Conservation (phyloP, 2,329 filamentous ascomycete species). For the Lasiodiplodia sp. region DNA sequence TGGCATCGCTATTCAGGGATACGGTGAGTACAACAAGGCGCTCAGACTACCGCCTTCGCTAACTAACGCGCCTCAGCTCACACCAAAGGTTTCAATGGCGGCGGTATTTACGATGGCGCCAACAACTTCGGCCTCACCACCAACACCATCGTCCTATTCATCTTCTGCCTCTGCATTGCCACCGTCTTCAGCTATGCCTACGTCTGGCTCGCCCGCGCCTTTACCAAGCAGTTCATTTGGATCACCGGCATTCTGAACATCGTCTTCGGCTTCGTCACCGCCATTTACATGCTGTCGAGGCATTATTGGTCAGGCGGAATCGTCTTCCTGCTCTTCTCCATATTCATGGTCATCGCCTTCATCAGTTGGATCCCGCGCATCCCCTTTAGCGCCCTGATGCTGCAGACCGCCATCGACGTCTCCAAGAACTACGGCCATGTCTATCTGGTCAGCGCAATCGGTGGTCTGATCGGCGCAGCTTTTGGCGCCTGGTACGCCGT, state of each 20-base stretch:
- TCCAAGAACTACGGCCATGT: constrained; percentile 85
- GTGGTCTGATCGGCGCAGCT: constrained; percentile 76
- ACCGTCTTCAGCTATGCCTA: constrained; percentile 79
- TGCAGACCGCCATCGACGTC: constrained; percentile 84
- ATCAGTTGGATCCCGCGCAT: constrained; percentile 89
- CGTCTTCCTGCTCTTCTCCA: constrained; percentile 82
- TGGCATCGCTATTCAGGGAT: constrained; percentile 77
- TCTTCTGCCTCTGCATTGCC: constrained; percentile 76
- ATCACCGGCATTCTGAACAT: constrained; percentile 90
- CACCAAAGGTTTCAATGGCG: constrained; percentile 69
- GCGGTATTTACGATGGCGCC: constrained; percentile 73
- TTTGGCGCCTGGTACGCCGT: constrained; percentile 87
- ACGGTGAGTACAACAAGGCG: constrained; percentile 50
- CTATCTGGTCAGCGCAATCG: constrained; percentile 83
- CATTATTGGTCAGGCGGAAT: constrained; percentile 85
- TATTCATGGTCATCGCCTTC: constrained; percentile 84
- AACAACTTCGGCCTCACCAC: constrained; percentile 76
- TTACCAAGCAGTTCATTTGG: constrained; percentile 93
- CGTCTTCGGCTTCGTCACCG: constrained; percentile 81
- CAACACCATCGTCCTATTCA: constrained; percentile 86
- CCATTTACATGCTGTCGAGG: constrained; percentile 81
- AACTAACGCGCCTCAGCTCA: constrained; percentile 47
- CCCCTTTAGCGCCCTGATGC: constrained; percentile 89
- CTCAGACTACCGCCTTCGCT: constrained; percentile 25
- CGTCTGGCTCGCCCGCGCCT: constrained; percentile 75